phyloP scores from a whole-genome alignment of 2,329 filamentous ascomycete species.

The Fusarium torreyae region DNA sequence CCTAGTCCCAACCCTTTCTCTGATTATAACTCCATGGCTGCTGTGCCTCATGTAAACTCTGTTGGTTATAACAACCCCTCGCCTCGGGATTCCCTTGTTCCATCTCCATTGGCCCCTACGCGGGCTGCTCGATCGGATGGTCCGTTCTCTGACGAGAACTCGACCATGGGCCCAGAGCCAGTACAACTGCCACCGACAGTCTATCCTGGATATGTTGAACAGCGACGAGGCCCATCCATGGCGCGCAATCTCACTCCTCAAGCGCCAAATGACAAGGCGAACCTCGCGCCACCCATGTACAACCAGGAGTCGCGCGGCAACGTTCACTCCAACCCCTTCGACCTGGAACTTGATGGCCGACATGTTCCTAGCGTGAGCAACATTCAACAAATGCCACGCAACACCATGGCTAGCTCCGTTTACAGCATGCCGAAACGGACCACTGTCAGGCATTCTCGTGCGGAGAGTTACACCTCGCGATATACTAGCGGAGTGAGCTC shows the following conservation, averaged over 20 bases:
- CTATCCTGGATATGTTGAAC: constrained; percentile 64
- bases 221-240: constrained; percentile 65
- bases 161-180: constrained; percentile 52
- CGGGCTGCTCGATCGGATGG: constrained; percentile 46
- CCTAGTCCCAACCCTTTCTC: constrained; percentile 52
- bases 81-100: constrained; percentile 57
- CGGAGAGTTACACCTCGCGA: constrained; percentile 56
- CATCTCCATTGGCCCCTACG: constrained; percentile 54
- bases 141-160: constrained; percentile 67
- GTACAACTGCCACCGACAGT: constrained; percentile 55
- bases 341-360: constrained; percentile 65
- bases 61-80: constrained; percentile 62
- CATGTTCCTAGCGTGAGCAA: constrained; percentile 38
- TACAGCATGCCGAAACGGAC: constrained; percentile 56
- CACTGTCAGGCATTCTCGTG: constrained; percentile 61
- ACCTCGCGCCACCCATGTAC: constrained; percentile 46
- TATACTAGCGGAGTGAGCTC: constrained; percentile 67
- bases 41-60: constrained; percentile 53
- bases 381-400: constrained; percentile 42
- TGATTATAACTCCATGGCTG: constrained; percentile 61
- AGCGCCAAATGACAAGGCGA: constrained; percentile 51
- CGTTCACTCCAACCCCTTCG: constrained; percentile 76
- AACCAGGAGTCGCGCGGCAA: constrained; percentile 64
- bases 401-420: constrained; percentile 45
- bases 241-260: constrained; percentile 49